Conservation (phyloP, 176 grass and related monocot genomes). For the Zea luxurians region DNA sequence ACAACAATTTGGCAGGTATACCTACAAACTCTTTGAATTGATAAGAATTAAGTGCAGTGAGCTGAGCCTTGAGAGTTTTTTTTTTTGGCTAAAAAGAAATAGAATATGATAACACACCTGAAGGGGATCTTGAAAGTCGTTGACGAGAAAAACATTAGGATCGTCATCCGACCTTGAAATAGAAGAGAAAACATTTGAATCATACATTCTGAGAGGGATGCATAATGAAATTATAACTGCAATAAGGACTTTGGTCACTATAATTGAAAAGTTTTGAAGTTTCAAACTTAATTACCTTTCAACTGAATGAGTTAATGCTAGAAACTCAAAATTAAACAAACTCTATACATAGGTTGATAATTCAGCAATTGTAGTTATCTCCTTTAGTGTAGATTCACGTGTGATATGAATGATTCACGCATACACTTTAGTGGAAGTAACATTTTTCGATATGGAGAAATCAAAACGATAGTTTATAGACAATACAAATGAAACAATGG, state of each 20-base stretch:
- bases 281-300: conserved; percentile 1
- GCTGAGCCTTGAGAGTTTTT: conserved; percentile 1
- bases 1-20: neutral
- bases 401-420: neutral
- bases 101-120: conserved; percentile 62
- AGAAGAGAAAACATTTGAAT: conserved; percentile 39
- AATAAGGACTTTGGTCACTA: conserved; percentile 1
- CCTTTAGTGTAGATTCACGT: neutral
- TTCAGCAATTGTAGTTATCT: conserved; percentile 8
- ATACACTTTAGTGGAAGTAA: conserved; percentile 11
- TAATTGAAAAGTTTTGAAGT: neutral
- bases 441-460: conserved; percentile 3
- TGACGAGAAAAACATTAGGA: conserved; percentile 98
- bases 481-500: conserved; percentile 22
- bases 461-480: neutral
- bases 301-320: conserved; percentile 18
- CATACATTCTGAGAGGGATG: neutral
- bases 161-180: conserved; percentile 77
- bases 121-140: conserved; percentile 96
- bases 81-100: conserved; percentile 24
- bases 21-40: neutral
- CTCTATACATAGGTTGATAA: conserved; percentile 13
- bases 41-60: conserved; percentile 26
- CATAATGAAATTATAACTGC: neutral
- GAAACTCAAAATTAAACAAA: conserved; percentile 14